Base-by-base conservation (phyloP, 2,329 filamentous ascomycete species). In the Waltergamsia citrina region DNA sequence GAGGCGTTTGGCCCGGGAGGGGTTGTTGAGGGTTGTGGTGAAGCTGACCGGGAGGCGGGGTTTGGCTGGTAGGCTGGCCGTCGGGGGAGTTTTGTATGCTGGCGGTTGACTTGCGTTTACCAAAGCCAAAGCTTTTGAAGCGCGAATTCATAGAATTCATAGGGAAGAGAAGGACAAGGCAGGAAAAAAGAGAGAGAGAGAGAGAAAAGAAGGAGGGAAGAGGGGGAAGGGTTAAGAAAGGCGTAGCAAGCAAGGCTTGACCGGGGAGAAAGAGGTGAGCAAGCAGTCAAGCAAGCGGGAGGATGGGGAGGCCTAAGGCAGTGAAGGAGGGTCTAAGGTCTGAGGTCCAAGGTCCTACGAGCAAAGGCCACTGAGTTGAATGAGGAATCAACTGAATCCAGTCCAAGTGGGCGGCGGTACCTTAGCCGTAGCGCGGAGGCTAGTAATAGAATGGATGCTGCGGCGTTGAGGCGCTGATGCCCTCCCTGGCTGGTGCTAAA, bases 71-170 rank as follows among this genome's bases (percentile, higher is more conserved):
- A 40, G 54, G 52, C 25, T 38, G 33, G 29, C 27, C 18, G 29
- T 38, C 27, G 33, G 30, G 62, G 54, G 61, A 53, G 53, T 59
- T 62, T 45, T 71, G 67, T 50, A 74, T 72, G 59, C 69, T 75
- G 56, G 70, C 68, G 51, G 69, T 69, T 52, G 79, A 81, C 69
- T 78, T 83, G 62, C 82, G 79, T 74, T 83, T 85, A 65, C 80
- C 81, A 69, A 85, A 82, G 64, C 82, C 80, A 66, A 86, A 72
- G 70, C 74, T 74, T 70, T 84, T 83, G 60, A 85, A 76, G 63
- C 81, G 78, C 59, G 76, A 74, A 69, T 84, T 85, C 75, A 83
- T 74, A 71, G 78, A 84, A 72, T 74, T 83, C 79, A 84, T 83
- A 57, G 54, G 54, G 58, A 55, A 56, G 47, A 43, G 44, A 43